phyloP scores from a whole-genome alignment of 805 yeast genomes.

The Metschnikowia drakensbergensis region DNA sequence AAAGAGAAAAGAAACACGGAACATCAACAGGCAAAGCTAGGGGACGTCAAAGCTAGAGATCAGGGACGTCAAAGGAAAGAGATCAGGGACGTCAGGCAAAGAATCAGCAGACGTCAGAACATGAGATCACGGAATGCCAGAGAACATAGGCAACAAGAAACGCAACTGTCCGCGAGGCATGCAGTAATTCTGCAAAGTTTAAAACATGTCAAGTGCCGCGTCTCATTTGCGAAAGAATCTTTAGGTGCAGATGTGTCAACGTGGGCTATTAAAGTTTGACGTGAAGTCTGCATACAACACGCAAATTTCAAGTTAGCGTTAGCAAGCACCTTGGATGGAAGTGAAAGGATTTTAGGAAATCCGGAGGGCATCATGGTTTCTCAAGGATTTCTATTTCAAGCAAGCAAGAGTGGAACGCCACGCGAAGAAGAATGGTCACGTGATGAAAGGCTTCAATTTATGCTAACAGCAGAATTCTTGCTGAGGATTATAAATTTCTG shows the following conservation, averaged over 20 bases:
- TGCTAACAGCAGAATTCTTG: not conserved
- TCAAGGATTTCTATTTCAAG: no score
- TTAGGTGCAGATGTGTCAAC: not conserved
- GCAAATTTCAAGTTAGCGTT: not conserved
- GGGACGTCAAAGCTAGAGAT: no score
- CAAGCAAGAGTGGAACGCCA: not conserved
- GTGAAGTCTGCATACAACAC: not conserved
- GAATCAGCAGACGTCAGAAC: no score
- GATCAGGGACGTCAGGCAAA: no score
- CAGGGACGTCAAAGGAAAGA: no score
- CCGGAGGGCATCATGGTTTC: no score
- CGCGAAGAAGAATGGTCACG: not conserved
- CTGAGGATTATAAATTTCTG: no score
- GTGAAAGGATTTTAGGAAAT: no score
- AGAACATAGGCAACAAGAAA: no score
- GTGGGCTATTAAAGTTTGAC: not conserved
- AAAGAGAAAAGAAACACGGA: no score
- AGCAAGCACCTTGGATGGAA: no score
- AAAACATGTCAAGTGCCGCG: not conserved
- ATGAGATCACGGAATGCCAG: not conserved
- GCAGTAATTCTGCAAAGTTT: not conserved
- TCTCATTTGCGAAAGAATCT: not conserved
- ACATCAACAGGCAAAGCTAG: no score
- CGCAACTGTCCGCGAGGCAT: not conserved
- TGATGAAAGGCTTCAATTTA: not conserved